Base-by-base conservation (phyloP, 768 basidiomycete species). In the Filobasidium floriforme region DNA sequence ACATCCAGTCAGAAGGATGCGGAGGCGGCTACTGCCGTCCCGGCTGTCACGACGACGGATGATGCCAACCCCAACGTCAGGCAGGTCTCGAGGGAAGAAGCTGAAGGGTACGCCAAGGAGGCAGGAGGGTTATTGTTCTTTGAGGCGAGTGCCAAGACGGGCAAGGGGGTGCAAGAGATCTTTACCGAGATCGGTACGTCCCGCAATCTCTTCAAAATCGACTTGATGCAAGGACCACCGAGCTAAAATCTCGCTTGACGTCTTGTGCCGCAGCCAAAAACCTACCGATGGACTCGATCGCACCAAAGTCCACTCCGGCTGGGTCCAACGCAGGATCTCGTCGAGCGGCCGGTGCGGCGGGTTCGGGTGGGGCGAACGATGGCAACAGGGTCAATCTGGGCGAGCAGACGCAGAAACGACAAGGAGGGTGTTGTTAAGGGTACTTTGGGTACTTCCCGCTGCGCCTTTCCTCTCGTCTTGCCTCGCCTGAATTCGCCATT, bases 61-160 rank as follows among this genome's bases (percentile, higher is more conserved):
- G 32, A 52, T 6, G 63, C 19, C 15, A 55, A 52, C 1, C 37
- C 41, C 88, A 88, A 68, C 79, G 84, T n/a, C 59, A 71, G 96
- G 71, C 91, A 97, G 79, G 93, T 99, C 24, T 87, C 91, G 28
- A 84, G 86, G 66, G 94, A 96, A 73, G 96, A 98, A 80, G 96
- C 94, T 1, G 88, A 90, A 75, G 92, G 92, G 9, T 99, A 98
- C 76, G 96, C 96, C 14, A 85, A 89, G 63, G 96, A 98, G 79
- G 87, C 89, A n/a, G 67, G 67, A 32, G 89, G 90, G 0, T 79
- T 98, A 51, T 81, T 99, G 49, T 98, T 98, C 83, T 96, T 94
- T 72, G 96, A 99, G 82, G 96, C 93, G 43, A 90, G 88, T 73
- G 96, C 96, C 28, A 99, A 98, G 85, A 91, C 90, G 5, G 92